Conservation (phyloP, 2,329 filamentous ascomycete genomes). For the Lasiodiplodia citricola region DNA sequence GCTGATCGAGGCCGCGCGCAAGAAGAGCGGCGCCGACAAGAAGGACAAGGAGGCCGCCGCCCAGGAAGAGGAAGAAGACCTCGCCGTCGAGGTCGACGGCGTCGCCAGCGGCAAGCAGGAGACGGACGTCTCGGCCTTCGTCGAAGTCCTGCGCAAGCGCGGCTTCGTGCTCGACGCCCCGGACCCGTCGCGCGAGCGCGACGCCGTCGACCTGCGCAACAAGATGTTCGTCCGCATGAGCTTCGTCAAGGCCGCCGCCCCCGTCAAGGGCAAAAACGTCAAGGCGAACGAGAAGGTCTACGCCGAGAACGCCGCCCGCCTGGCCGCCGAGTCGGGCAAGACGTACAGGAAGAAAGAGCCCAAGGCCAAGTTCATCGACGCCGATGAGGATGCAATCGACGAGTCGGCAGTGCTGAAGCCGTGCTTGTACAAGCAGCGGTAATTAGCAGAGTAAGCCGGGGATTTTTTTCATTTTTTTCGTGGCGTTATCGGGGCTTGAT, state of each 20-base stretch:
- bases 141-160: constrained; percentile 78
- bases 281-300: constrained; percentile 44
- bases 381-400: constrained; percentile 57
- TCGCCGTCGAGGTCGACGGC: constrained; percentile 70
- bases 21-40: constrained; percentile 52
- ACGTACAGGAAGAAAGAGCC: constrained; percentile 47
- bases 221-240: constrained; percentile 99
- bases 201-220: constrained; percentile 79
- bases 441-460: constrained; percentile 29
- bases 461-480: background rate
- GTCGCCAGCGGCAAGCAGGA: constrained; percentile 56
- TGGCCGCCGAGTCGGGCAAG: constrained; percentile 18
- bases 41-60: constrained; percentile 56
- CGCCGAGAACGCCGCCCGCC: constrained; percentile 38
- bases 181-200: constrained; percentile 59
- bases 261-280: constrained; percentile 76
- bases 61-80: constrained; percentile 61
- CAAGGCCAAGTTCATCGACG: constrained; percentile 47
- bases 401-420: constrained; percentile 81
- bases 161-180: constrained; percentile 76
- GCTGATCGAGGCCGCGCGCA: constrained; percentile 50
- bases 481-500: background rate
- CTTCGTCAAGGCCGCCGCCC: constrained; percentile 82
- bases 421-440: constrained; percentile 93
- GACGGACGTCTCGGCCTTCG: constrained; percentile 86